Evolutionary conservation across 31 red algal species (phyloP), one percentile per base, ranked within the genome.

Genomic region (Endocladia muricata): DNA sequence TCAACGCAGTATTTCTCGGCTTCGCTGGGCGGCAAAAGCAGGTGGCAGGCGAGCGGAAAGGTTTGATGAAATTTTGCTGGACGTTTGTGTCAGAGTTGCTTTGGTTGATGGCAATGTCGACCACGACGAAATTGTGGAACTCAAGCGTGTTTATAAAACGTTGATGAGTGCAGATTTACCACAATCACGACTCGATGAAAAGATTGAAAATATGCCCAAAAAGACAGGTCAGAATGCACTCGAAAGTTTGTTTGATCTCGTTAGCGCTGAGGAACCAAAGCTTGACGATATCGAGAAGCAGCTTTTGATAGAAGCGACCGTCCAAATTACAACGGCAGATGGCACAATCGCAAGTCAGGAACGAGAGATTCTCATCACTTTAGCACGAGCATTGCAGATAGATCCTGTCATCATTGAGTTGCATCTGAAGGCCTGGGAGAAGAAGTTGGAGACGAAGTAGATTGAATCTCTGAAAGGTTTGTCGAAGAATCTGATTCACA

Each of bases 21-120:
- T 81, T 25, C 63, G 77, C 1, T 81, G 77, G 77, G 77, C 77
- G 4, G 77, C 70, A 1, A 60, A 56, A 35, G 77, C 77, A 4
- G 77, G 77, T 4, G 63, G 65, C 19, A n/a, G 30, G 63, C 77
- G 41, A 3, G 77, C 77, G 33, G 30, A 54, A 3, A 17, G 30
- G 3, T 81, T 81, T 44, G 77, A 67, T 39, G 33, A 48, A 13
- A 35, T 78, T 35, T 26, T 78, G 0, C 37, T 78, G 51, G 32
- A 30, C 58, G 51, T 68, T 41, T 38, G 41, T 0, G 17, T 72
- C 15, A 23, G 68, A 4, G 68, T 51, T 32, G 68, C 68, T 17
- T 23, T 29, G 68, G 47, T 55, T 54, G 68, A 72, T n/a, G 68
- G 68, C 13, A 28, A 55, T 3, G 40, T 42, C 19, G 68, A 42